phyloP scores from a whole-genome alignment of 768 basidiomycete species.

The Tylopilus plumbeoviolaceoides region DNA sequence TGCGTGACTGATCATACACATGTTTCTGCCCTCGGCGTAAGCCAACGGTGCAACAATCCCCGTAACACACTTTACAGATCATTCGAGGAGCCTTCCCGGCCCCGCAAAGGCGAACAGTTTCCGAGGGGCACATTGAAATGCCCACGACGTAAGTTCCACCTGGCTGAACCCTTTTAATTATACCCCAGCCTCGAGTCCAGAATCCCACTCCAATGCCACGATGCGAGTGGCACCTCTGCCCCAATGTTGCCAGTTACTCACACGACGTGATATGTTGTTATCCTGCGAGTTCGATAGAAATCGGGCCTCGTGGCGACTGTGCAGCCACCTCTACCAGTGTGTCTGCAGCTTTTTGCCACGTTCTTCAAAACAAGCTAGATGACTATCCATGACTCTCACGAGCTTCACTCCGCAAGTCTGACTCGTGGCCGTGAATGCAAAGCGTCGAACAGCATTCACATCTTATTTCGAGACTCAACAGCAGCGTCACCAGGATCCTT shows the following conservation, averaged over 20 bases:
- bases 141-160: too few relatives aligned
- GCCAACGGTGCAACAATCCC: not conserved
- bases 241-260: not conserved
- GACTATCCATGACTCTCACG: not conserved
- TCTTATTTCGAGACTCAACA: not conserved
- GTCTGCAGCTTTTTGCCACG: not conserved
- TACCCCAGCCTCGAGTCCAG: not conserved
- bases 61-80: too few relatives aligned
- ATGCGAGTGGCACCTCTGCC: not conserved
- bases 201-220: not conserved
- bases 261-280: not conserved
- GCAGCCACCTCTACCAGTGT: slow-evolving; percentile 11
- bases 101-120: not conserved
- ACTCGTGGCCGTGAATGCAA: not conserved
- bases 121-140: too few relatives aligned
- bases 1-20: not conserved
- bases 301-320: slow-evolving; percentile 20
- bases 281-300: not conserved
- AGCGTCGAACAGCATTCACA: not conserved
- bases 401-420: not conserved
- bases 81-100: not conserved
- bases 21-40: not conserved
- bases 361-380: not conserved
- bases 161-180: not conserved
- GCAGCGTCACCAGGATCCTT: not conserved